phyloP scores from a whole-genome alignment of 371 early-diverging fungal species.

The Massospora cicadina region DNA sequence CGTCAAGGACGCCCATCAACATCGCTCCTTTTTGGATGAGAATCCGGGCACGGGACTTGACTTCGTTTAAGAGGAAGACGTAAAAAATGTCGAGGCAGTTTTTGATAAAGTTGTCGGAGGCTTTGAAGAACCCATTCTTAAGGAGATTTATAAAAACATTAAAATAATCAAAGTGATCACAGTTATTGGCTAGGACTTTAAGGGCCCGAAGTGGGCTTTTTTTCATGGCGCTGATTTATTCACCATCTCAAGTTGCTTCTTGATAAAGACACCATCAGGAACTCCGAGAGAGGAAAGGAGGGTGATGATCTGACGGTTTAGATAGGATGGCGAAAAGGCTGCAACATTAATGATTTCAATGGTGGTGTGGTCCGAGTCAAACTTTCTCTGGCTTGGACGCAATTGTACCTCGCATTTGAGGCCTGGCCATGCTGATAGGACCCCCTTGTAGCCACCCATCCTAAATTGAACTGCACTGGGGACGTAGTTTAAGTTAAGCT shows the following conservation, averaged over 20 bases:
- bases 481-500: conserved; percentile 22
- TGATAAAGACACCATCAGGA: conserved; percentile 29
- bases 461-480: conserved; percentile 69
- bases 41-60: conserved; percentile 49
- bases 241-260: conserved; percentile 28
- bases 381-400: conserved; percentile 52
- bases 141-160: conserved; percentile 22
- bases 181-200: conserved; percentile 24
- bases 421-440: conserved; percentile 14
- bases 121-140: conserved; percentile 30
- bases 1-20: conserved; percentile 64
- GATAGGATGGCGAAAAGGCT: conserved; percentile 31
- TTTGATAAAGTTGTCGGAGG: conserved; percentile 29
- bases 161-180: conserved; percentile 34
- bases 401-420: conserved; percentile 26
- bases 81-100: conserved; percentile 33
- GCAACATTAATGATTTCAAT: conserved; percentile 45
- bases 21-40: conserved; percentile 41
- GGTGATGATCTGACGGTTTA: conserved; percentile 58
- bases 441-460: conserved; percentile 59
- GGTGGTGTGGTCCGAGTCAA: conserved; percentile 32
- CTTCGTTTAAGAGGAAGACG: conserved; percentile 31
- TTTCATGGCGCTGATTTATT: conserved; percentile 25
- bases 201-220: conserved; percentile 24
- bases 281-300: conserved; percentile 46